Evolutionary conservation across 2,329 filamentous ascomycete species (phyloP).

Genomic region (Fusarium sterilihyphosum): DNA sequence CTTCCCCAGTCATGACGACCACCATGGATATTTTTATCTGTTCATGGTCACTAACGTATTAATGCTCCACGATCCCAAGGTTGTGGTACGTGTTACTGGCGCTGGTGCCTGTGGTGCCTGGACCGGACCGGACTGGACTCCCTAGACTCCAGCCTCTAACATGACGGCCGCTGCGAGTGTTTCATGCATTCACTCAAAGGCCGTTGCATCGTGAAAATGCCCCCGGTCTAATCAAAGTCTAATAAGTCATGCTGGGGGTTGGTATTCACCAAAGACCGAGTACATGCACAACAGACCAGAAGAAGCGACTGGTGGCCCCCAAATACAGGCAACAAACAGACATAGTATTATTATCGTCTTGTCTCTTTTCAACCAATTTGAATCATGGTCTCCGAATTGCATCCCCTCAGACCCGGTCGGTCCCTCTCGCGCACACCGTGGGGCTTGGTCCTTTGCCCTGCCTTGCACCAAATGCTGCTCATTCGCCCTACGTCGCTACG

Average conservation of each 20-base stretch:
- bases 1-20: slow-evolving; percentile 1
- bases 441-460: slow-evolving; percentile 37
- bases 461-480: slow-evolving; percentile 18
- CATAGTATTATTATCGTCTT: not conserved
- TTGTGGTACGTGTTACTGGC: slow-evolving; percentile 29
- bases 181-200: slow-evolving; percentile 33
- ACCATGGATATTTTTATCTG: slow-evolving; percentile 21
- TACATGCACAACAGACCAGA: not conserved
- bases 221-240: slow-evolving; percentile 1
- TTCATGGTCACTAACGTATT: not conserved
- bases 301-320: slow-evolving; percentile 27
- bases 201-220: slow-evolving; percentile 29
- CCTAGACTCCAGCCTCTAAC: slow-evolving; percentile 7
- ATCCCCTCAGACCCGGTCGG: slow-evolving; percentile 3
- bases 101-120: slow-evolving; percentile 22
- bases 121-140: not conserved
- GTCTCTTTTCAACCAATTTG: slow-evolving; percentile 28
- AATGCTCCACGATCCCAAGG: slow-evolving; percentile 27
- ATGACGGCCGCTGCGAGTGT: slow-evolving; percentile 33
- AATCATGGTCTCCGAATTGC: slow-evolving; percentile 1
- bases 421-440: slow-evolving; percentile 32
- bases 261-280: not conserved
- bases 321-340: slow-evolving; percentile 32
- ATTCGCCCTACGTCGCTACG: slow-evolving; percentile 24
- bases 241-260: slow-evolving; percentile 9